Evolutionary conservation across 768 basidiomycete genomes (phyloP), one percentile per base, ranked within the genome.

Genomic region (Leucosporidium creatinivorum): DNA sequence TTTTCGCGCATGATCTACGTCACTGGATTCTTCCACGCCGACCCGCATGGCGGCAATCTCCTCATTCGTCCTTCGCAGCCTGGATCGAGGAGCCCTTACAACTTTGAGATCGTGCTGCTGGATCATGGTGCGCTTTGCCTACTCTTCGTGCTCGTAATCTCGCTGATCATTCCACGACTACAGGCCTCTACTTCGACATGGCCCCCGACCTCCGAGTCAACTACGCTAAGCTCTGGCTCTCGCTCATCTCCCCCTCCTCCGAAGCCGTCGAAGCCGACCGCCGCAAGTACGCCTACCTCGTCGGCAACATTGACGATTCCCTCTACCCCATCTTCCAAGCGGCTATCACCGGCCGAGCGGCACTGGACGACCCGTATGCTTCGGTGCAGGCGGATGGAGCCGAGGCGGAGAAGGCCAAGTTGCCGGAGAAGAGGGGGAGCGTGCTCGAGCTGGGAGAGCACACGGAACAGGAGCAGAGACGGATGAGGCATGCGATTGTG

Each of bases 1-100:
- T 97, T 97, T 76, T 88, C 85, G 59, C 87, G 85, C 75, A 97
- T 98, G 96, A 91, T 98, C 17, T 94, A 97, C 75, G 77, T 96
- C 52, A 90, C 94, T 76, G 69, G 70, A n/a, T 66, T 77, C 71
- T 44, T 73, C 57, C 69, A 68, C 52, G 69, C 66, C 10, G 72
- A 73, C 55, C 72, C 72, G 36, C 59, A 76, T 50, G 55, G 74
- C 84, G 93, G 93, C 7, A 98, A 98, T 77, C 81, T 99, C 30
- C 81, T 98, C 33, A 96, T 99, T 56, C 85, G 96, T 63, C 86
- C 88, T 1, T 84, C 87, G 9, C 82, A 83, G 10, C 70, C 75
- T 21, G 71, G 68, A 4, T 88, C 90, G 1, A 83, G 80, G 65
- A 91, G 90, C 13, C 89, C 91, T 0, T 89, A 89, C 79, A 97